Percentiles rank a stretch among this genome's conserved stretches.
phyloP scores from a whole-genome alignment of 208 protist genomes.

The Acanthamoeba lenticulata region DNA sequence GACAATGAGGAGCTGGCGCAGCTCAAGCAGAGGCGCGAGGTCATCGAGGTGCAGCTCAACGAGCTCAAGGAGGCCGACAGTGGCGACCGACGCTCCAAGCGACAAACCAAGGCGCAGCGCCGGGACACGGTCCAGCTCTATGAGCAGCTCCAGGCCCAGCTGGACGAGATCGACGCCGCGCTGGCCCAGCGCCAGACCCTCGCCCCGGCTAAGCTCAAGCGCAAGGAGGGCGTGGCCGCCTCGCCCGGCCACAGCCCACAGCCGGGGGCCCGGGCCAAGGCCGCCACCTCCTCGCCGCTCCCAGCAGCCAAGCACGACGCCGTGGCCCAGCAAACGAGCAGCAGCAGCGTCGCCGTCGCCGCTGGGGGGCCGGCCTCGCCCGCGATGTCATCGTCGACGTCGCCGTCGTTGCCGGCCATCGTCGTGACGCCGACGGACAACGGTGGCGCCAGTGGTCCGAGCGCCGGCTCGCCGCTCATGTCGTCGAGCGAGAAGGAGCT shows the following conservation, averaged over 20 bases:
- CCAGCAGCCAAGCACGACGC: too few species aligned
- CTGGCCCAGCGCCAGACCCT: background rate
- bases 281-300: background rate
- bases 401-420: background rate
- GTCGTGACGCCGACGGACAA: background rate
- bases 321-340: too few species aligned
- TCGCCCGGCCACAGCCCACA: background rate
- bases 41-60: background rate
- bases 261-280: background rate
- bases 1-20: background rate
- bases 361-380: background rate
- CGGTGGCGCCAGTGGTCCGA: background rate
- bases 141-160: constrained; percentile 12
- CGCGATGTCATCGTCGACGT: background rate
- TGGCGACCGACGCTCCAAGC: background rate
- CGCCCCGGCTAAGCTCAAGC: background rate
- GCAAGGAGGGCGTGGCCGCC: background rate
- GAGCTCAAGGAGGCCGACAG: background rate
- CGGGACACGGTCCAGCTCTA: background rate
- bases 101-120: constrained; percentile 27
- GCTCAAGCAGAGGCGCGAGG: background rate
- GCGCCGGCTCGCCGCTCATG: background rate
- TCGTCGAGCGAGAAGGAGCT: constrained; percentile 2
- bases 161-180: constrained; percentile 3
- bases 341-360: background rate